phyloP scores from a whole-genome alignment of 2,329 filamentous ascomycete species.

The Coniochaeta prunicola region DNA sequence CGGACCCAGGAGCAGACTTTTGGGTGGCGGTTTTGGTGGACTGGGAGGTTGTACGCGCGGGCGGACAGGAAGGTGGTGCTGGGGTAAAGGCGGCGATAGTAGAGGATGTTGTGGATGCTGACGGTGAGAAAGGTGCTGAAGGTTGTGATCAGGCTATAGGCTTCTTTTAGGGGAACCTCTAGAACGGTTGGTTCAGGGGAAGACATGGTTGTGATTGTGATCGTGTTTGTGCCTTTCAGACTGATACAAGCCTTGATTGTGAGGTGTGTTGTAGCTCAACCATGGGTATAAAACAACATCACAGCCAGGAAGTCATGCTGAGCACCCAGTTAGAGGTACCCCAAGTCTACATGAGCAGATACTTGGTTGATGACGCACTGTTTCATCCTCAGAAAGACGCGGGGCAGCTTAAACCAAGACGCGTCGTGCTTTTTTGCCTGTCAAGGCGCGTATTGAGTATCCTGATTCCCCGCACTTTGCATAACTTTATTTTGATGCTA shows the following conservation, averaged over 20 bases:
- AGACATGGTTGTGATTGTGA: neutral
- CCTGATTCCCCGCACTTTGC: neutral
- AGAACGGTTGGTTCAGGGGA: neutral
- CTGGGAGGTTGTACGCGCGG: conserved; percentile 75
- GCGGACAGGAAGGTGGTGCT: conserved; percentile 67
- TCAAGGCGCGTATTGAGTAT: neutral
- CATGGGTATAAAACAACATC: neutral
- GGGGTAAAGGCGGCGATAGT: conserved; percentile 75
- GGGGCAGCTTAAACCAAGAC: neutral
- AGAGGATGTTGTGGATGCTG: conserved; percentile 79
- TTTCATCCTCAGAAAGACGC: neutral
- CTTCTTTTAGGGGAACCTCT: conserved; percentile 30
- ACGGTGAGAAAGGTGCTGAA: conserved; percentile 78
- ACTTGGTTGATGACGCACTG: too few relatives aligned
- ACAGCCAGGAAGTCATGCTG: neutral
- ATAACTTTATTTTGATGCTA: neutral
- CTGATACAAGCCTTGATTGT: neutral
- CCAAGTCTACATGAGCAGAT: too few relatives aligned
- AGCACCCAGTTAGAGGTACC: too few relatives aligned
- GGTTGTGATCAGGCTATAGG: conserved; percentile 53
- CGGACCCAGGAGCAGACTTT: conserved; percentile 79
- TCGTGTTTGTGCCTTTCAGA: neutral
- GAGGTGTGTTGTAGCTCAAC: neutral
- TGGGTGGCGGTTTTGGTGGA: conserved; percentile 81
- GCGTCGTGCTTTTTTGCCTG: neutral